Base-by-base conservation (phyloP, 495 filamentous ascomycete species). In the Rostrohypoxylon terebratum region DNA sequence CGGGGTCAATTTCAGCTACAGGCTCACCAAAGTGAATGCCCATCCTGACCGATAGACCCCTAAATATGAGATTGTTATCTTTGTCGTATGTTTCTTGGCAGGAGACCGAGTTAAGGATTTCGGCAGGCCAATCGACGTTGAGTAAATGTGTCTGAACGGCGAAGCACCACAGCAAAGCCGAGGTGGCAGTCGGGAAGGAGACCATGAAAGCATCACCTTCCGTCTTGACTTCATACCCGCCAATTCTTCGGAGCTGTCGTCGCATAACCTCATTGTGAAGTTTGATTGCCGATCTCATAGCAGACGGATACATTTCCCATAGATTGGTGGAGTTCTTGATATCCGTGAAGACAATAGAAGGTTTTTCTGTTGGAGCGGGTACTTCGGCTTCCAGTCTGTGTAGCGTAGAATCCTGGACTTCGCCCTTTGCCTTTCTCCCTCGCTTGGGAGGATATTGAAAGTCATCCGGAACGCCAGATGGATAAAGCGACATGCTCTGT, bases 151-250 rank as follows among this genome's bases (percentile, higher is more conserved):
- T 90, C 79, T 99, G 96, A 54, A 97, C 94, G 59, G 94, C 91
- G 81, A 99, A 98, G 69, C 90, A 94, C 96, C 96, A 99, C 21
- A 98, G 85, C 42, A 99, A 83, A 4, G 96, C 94, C 8, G 94
- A 93, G 0, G 96, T 98, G 1, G 94, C 93, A 1, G 96, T 98
- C 3, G 93, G 91, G 80, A 99, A 99, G 34, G 94, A 96, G 14
- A 99, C 96, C 94, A 99, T 98, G 79, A 99, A 99, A 40, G 96
- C 96, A 81, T 99, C 96, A 68, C 96, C 96, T 92, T 99, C 96
- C 0, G 96, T 98, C 84, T 99, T 99, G 77, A 99, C 94, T 81
- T 99, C 96, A 76, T 98, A 99, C 0, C 96, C 96, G 75, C 96
- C 96, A 63, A 98, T 94, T 59, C 94, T 91, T 36, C 95, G 89